A percentile compares a stretch with the other conserved stretches of the same genome.
These are phyloP conservation scores for Malassezia arunalokei DNA, from an alignment of 1,284 basidiomycete genomes.

Conservation along the genomic window DNA sequence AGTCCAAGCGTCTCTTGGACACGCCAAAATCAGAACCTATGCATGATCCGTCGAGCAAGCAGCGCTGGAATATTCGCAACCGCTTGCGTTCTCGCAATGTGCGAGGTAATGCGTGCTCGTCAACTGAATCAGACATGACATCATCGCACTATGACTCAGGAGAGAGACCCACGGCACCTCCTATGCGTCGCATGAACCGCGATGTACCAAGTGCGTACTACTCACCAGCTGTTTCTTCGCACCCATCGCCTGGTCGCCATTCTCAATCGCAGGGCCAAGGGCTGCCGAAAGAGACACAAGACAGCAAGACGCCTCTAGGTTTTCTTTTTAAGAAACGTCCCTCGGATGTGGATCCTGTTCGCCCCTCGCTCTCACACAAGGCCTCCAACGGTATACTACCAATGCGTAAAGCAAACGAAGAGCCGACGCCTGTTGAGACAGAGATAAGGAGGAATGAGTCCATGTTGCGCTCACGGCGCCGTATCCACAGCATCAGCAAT, in stretches of 20 bases:
- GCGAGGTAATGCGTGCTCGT: not conserved
- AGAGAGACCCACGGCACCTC: not conserved
- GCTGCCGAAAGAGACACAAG: not conserved
- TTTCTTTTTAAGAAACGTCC: not conserved
- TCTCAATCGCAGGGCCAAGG: not conserved
- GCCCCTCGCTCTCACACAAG: not conserved
- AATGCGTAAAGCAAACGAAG: not conserved
- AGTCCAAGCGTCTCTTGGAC: not conserved
- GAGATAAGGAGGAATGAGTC: slow-evolving; percentile 4
- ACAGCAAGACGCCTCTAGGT: not conserved
- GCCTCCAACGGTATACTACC: slow-evolving; percentile 2
- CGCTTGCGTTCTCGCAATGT: not conserved
- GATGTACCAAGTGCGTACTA: slow-evolving; percentile 10
- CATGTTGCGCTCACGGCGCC: slow-evolving; percentile 2
- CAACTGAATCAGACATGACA: not conserved
- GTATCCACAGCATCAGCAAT: slow-evolving; percentile 7
- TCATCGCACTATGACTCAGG: not conserved
- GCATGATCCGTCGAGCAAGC: not conserved
- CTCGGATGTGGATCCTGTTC: not conserved
- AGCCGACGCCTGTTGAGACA: slow-evolving; percentile 4
- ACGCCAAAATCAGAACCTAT: not conserved
- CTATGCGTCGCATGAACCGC: slow-evolving; percentile 1
- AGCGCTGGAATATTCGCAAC: not conserved
- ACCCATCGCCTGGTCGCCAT: not conserved
- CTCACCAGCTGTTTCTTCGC: not conserved